These are phyloP conservation scores for Cladosporium velox DNA, from an alignment of 2,329 filamentous ascomycete genomes.

Conservation along the genomic window DNA sequence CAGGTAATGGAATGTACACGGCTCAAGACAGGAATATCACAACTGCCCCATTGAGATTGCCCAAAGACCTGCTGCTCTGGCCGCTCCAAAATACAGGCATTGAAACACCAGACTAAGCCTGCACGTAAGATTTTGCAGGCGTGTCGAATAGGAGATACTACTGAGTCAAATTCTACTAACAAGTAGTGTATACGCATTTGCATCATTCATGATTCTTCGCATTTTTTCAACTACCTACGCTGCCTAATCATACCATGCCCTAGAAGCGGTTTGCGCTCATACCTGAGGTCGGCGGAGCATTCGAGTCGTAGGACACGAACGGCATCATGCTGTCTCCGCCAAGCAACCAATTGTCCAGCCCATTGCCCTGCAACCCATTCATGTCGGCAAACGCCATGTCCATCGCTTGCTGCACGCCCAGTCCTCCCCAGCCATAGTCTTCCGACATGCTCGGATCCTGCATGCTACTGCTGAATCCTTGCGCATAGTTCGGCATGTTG, in stretches of 20 bases:
- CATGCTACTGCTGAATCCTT: slow-evolving; percentile 10
- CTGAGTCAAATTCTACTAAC: neutral
- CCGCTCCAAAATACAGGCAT: too few species aligned
- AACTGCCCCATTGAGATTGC: too few species aligned
- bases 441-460: slow-evolving; percentile 24
- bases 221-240: neutral
- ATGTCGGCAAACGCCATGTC: slow-evolving; percentile 38
- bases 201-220: neutral
- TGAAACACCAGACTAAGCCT: too few species aligned
- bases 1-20: too few species aligned
- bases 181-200: neutral
- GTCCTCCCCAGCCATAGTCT: slow-evolving; percentile 36
- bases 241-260: neutral
- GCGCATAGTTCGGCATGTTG: slow-evolving; percentile 9
- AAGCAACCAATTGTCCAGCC: slow-evolving; percentile 37
- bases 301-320: slow-evolving; percentile 15
- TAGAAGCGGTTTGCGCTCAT: neutral
- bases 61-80: too few species aligned
- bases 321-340: slow-evolving; percentile 29
- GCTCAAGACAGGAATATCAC: too few species aligned
- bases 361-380: slow-evolving; percentile 34
- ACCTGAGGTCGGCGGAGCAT: neutral
- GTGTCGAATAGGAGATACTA: neutral
- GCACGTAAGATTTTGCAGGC: neutral
- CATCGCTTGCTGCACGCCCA: slow-evolving; percentile 40